Evolutionary conservation across 2,329 filamentous ascomycete genomes (phyloP).

Genomic region (Cercospora brassicicola): DNA sequence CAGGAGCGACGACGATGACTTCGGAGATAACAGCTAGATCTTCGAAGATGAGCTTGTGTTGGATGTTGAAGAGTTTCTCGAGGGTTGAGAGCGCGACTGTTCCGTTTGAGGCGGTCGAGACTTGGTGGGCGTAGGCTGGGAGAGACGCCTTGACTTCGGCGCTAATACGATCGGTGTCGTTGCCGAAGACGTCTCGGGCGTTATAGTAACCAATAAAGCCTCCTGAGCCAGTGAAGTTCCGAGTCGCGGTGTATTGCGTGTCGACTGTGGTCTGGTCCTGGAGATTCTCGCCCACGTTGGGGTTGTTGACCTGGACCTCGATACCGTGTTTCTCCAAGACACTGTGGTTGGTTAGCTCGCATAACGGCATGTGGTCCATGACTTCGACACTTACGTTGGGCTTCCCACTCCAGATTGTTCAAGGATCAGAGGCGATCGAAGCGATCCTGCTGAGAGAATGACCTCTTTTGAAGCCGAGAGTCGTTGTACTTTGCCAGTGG

Average conservation of each 20-base stretch:
- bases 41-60: conserved; percentile 23
- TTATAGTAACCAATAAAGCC: conserved; percentile 23
- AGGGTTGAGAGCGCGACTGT: conserved; percentile 22
- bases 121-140: conserved; percentile 31
- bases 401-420: conserved; percentile 62
- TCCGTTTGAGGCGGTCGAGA: conserved; percentile 36
- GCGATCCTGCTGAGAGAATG: conserved; percentile 59
- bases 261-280: conserved; percentile 34
- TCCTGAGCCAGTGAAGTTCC: conserved; percentile 21
- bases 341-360: background rate
- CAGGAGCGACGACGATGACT: conserved; percentile 13
- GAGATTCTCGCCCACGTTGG: conserved; percentile 32
- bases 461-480: conserved; percentile 46
- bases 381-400: conserved; percentile 4
- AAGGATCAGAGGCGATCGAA: conserved; percentile 59
- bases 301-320: conserved; percentile 35
- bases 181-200: conserved; percentile 39
- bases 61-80: conserved; percentile 21
- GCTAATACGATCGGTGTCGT: conserved; percentile 45
- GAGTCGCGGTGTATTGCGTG: conserved; percentile 27
- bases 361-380: background rate
- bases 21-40: conserved; percentile 14
- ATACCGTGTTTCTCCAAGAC: conserved; percentile 45
- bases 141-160: conserved; percentile 38
- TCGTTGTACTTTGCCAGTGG: conserved; percentile 1